Evolutionary conservation across 192 early-diverging fungal species (phyloP), one percentile per base, ranked within the genome.

Genomic region (Gamsiella multidivaricata): DNA sequence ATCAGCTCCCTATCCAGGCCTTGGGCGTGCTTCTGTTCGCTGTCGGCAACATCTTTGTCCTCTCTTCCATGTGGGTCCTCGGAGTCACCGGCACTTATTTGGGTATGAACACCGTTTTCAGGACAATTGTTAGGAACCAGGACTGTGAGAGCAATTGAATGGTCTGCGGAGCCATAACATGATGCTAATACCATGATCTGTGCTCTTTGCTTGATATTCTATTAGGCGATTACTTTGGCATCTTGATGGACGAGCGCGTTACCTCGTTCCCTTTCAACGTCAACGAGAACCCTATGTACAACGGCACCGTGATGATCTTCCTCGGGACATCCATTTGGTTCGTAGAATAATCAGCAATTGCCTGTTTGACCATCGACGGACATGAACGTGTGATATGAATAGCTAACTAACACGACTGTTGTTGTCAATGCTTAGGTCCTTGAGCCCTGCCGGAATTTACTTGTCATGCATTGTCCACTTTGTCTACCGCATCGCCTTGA

Each of bases 211-310:
- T 53, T 42, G 15, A 23, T 17, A 18, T 67, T 26, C 17, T 18
- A n/a, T 36, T 74, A 89, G 94, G 95, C 64, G 94, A 95, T 73
- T 97, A 97, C 78, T 97, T 95, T 87, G 96, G 96, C 49, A 96
- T 97, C 53, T 79, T 95, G 57, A 95, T 95, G 94, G 85, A 91
- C 17, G 84, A 88, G 64, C 88, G 91, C 23, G 92, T 97, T 39
- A 95, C 91, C 0, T 90, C 90, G 14, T 96, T 97, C 75, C 96
- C 96, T 6, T 97, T 97, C 86, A 97, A 93, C 71, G 89, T 94
- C 22, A 84, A 91, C 29, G 92, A 94, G 10, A 94, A 97, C 83
- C 96, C 96, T n/a, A 97, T 97, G 96, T 97, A 97, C 71, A 88
- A 88, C 54, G 96, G 96, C 31, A 95, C 95, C 7, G 94, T 94